Base-by-base conservation (phyloP, 345 rosid species). In the Dimocarpus longan region DNA sequence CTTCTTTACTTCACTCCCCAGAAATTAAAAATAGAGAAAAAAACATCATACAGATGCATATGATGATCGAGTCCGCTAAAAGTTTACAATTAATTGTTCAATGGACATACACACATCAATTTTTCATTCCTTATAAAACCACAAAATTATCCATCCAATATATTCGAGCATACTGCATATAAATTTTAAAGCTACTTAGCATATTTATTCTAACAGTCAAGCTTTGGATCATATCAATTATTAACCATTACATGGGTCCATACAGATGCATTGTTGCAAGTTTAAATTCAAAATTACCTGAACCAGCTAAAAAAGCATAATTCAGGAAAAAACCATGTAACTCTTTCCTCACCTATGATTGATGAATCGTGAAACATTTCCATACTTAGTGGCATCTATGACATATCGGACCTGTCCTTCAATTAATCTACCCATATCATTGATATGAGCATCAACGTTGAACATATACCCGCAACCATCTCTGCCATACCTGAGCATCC, bases 331-430 rank as follows among this genome's bases (percentile, higher is more conserved):
- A 43, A 46, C 37, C 46, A 5, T 54, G 32, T 4, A 18, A 16
- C 71, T 18, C 65, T 43, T 39, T 71, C 73, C 86, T 76, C 80
- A 94, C 99, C 99, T 94, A 88, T 97, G 99, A 82, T 97, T 97
- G 80, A 97, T 92, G 87, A 93, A 97, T 68, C 98, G 85, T 68
- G 99, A 90, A 69, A 94, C 86, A 78, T 94, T 97, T 64, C 98
- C 98, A 76, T 89, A 82, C 52, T 84, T 88, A 5, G 97, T 89
- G 57, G 98, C 90, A 87, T 97, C 99, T 74, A 97, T 92, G 73
- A 86, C 85, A 84, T 81, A 93, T 32, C 75, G 83, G 10, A 26
- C 79, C 70, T 93, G 88, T 79, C 86, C 97, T 84, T 91, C 97
- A 4, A 88, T 87, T 78, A 97, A 77, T 91, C 98, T 87, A 85